Base-by-base conservation (phyloP, 2,329 filamentous ascomycete genomes). In the Calonectria hawksworthii region DNA sequence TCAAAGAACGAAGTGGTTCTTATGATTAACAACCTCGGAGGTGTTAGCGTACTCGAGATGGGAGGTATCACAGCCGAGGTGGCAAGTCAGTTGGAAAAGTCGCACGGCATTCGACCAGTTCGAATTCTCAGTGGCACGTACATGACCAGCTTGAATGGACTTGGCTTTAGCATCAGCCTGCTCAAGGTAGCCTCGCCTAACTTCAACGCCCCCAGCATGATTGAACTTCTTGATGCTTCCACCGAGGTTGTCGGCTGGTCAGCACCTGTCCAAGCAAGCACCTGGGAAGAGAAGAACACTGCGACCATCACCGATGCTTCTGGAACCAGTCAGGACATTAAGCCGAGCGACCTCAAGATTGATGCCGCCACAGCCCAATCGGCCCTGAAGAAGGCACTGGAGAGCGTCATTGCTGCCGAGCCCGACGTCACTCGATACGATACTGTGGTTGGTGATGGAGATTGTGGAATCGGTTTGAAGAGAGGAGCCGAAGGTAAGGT, bases 391-490 rank as follows among this genome's bases (percentile, higher is more conserved):
- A 86, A 85, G 21, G 94, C 89, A 0, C 86, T 95, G 21, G 86
- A 93, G 64, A 88, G 87, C 44, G 86, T 96, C 18, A 90, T 95
- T 75, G 88, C 87, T 0, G 93, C 89, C 1, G 94, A 96, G 83
- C 92, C 93, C 1, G 92, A 94, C 66, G 89, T 95, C 66, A 95
- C 94, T 0, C 90, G 87, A 65, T 95, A 92, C 80, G 94, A 95
- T 82, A 98, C 95, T 0, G 92, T 97, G 16, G 95, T 98, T 30
- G 96, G 96, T 52, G 96, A 98, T 82, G 96, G 96, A 61, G 96
- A 98, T 85, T 98, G 96, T 81, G 96, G 96, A 13, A 94, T 95
- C 73, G 95, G 95, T 7, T 88, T 98, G 75, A 95, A 95, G 87
- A 92, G 95, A 75, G 96, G 96, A 64, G 95, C 96, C n/a, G 93